A percentile compares a stretch with the other conserved stretches of the same genome.
Conservation (phyloP, 331 rosid species). For the Pyracantha coccinea region DNA sequence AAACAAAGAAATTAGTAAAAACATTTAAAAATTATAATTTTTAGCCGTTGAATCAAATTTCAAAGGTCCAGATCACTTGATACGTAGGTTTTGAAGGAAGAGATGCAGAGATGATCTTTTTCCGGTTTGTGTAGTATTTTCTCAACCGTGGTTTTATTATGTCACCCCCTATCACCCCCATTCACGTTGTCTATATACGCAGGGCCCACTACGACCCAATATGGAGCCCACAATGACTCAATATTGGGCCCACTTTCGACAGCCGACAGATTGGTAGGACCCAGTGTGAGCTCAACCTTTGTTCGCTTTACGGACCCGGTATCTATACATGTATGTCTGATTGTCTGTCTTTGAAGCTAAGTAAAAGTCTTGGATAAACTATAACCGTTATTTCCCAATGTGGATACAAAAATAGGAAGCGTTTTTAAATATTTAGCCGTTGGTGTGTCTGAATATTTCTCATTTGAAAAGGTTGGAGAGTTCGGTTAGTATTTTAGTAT, state of each 20-base stretch:
- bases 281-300: conserved; percentile 2
- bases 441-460: conserved; percentile 10
- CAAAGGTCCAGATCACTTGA: no score
- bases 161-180: background rate
- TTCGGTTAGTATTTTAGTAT: background rate
- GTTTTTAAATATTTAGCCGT: conserved; percentile 5
- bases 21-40: no score
- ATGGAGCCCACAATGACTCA: background rate
- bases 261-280: background rate
- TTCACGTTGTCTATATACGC: conserved; percentile 3
- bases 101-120: no score
- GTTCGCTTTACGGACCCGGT: conserved; percentile 15
- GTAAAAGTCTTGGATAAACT: conserved; percentile 1
- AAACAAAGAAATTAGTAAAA: no score
- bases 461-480: background rate
- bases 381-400: conserved; percentile 21
- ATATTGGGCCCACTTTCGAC: conserved; percentile 14
- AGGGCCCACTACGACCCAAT: background rate
- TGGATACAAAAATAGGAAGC: background rate
- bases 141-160: background rate
- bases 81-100: no score
- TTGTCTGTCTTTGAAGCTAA: conserved; percentile 52
- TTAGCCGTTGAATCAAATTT: no score
- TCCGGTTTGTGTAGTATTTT: background rate
- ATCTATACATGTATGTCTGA: background rate